Evolutionary conservation across 345 rosid genomes (phyloP), one percentile per base, ranked within the genome.

Genomic region (Cardamine resedifolia): DNA sequence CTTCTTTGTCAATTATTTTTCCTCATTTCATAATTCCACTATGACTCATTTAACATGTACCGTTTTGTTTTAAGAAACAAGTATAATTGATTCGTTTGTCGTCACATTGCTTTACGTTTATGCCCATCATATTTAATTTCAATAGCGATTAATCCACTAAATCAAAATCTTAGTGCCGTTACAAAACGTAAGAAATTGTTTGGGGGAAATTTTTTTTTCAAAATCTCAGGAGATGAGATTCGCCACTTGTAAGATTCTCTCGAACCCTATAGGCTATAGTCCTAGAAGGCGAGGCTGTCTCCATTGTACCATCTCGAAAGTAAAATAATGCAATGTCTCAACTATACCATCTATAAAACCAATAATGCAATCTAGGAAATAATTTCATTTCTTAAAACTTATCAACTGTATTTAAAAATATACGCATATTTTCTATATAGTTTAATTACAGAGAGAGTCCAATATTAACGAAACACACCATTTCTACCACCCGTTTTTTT

Each of bases 211-310:
- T n/a, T n/a, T n/a, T n/a, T n/a, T n/a, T n/a, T n/a, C n/a, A n/a
- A 80, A 72, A 86, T 79, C 67, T 62, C 50, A 51, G 24, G 47
- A 69, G 16, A 57, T 31, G 66, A 80, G 82, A 80, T 83, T 82
- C 79, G 21, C 85, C 84, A 82, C 82, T 83, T 82, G 33, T 58
- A 56, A 30, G 70, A 80, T 72, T n/a, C 67, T 70, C 34, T 24
- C 58, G 20, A 12, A 55, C 19, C n/a, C 34, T 72, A 52, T 69
- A 55, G 44, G n/a, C n/a, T n/a, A n/a, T n/a, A n/a, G n/a, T 48
- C 66, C 14, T 43, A 50, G 47, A 45, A 33, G 58, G 64, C 14
- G 50, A 38, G 12, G 66, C 59, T 67, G 78, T 60, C 73, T 75
- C 68, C 18, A 47, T 47, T 73, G 66, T 47, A 65, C 59, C 41